Evolutionary conservation across 2,329 filamentous ascomycete genomes (phyloP).

Genomic region (Penicillium sp.): DNA sequence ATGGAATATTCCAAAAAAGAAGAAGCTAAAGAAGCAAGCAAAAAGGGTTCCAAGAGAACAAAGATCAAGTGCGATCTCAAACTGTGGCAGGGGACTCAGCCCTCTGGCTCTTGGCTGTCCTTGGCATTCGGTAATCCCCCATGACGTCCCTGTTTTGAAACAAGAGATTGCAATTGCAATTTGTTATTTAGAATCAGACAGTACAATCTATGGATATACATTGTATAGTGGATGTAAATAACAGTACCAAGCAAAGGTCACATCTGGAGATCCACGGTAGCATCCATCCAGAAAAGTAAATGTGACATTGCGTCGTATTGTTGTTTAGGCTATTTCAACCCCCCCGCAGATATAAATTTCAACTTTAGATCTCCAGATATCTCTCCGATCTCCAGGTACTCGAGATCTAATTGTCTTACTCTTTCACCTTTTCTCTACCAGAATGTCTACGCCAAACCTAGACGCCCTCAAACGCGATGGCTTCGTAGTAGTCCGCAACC

Average conservation of each 20-base stretch:
- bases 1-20: background rate
- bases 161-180: background rate
- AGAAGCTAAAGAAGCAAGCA: background rate
- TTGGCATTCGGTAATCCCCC: constrained; percentile 1
- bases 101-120: constrained; percentile 5
- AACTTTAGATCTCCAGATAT: background rate
- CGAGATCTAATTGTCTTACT: background rate
- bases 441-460: constrained; percentile 42
- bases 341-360: constrained; percentile 12
- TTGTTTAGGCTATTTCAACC: background rate
- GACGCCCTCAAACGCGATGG: constrained; percentile 66
- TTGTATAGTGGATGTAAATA: too few relatives aligned
- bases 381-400: background rate
- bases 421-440: background rate
- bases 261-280: constrained; percentile 21
- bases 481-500: constrained; percentile 69
- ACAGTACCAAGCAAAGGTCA: background rate
- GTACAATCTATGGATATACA: too few relatives aligned
- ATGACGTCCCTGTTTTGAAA: constrained; percentile 1
- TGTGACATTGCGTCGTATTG: constrained; percentile 1
- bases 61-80: background rate
- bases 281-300: constrained; percentile 4
- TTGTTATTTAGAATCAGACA: background rate
- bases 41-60: background rate
- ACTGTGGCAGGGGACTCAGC: background rate